Evolutionary conservation across 2,329 filamentous ascomycete genomes (phyloP), one percentile per base, ranked within the genome.

Genomic region (Aureobasidium namibiae): DNA sequence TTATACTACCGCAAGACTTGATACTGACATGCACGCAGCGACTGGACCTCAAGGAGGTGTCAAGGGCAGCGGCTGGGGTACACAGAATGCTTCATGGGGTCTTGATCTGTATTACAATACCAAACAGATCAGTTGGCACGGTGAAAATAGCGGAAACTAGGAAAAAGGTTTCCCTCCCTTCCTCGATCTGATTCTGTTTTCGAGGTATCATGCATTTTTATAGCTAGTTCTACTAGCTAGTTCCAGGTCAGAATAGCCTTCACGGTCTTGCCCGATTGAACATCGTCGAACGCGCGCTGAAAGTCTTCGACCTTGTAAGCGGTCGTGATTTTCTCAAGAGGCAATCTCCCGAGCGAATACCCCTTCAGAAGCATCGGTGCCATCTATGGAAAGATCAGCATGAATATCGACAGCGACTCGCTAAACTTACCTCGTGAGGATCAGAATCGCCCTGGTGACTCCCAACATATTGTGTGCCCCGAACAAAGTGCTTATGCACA

Each of bases 101-200:
- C 42, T 67, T 39, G 59, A 65, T 29, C 62, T 64, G 46, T 67
- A 64, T 36, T 52, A 65, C 18, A 63, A 68, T 13, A 69, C 72
- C 36, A 71, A 70, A 62, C 70, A 70, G 53, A 70, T 71, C 16
- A 70, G 63, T 18, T 70, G 66, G 63, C 69, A 70, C 63, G 69
- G 68, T 7, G 63, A 61, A 16, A 36, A 56, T 21, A 61, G 59
- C 13, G 46, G 46, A 21, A 46, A 46, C 4, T 46, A 11, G 18
- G 21, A 18, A 38, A 1, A 10, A 24, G n/a, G n/a, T n/a, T n/a
- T n/a, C n/a, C n/a, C n/a, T n/a, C n/a, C n/a, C n/a, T n/a, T n/a
- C n/a, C n/a, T n/a, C n/a, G n/a, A n/a, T n/a, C n/a, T n/a, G n/a
- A n/a, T n/a, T n/a, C n/a, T n/a, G n/a, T n/a, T n/a, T n/a, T n/a